Evolutionary conservation across 164 flowering plant species (phyloP).

Genomic region (Amborella trichopoda): DNA sequence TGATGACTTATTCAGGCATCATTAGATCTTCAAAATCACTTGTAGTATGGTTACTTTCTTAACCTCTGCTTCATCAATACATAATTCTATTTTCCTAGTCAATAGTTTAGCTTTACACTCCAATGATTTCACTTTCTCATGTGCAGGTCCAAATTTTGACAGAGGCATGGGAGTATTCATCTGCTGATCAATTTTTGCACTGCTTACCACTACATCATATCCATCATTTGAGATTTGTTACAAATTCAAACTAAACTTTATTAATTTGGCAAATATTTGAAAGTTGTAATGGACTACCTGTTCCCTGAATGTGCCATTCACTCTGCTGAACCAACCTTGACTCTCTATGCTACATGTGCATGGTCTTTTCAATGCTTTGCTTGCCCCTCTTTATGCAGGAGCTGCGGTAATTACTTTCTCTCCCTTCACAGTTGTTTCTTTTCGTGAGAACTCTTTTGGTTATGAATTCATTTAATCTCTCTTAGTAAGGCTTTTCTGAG

Average conservation of each 20-base stretch:
- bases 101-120: too few species aligned
- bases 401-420: constrained; percentile 44
- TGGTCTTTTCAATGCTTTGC: constrained; percentile 92
- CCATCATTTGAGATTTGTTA: constrained; percentile 23
- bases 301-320: too few species aligned
- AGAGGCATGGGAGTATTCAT: constrained; percentile 85
- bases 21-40: too few species aligned
- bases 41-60: too few species aligned
- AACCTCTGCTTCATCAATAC: too few species aligned
- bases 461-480: background rate
- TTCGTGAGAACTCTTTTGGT: background rate
- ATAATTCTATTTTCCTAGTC: too few species aligned
- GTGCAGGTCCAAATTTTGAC: constrained; percentile 84
- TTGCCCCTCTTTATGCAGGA: constrained; percentile 97
- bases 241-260: too few species aligned
- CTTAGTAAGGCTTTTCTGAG: background rate
- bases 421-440: background rate
- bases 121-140: background rate
- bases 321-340: too few species aligned
- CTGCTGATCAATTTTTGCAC: constrained; percentile 76
- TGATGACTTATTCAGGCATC: too few species aligned
- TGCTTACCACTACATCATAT: constrained; percentile 98
- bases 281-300: too few species aligned
- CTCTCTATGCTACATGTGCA: constrained; percentile 70
- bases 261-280: too few species aligned